Evolutionary conservation across 2,329 filamentous ascomycete species (phyloP).

Genomic region (Aspergillus texensis): DNA sequence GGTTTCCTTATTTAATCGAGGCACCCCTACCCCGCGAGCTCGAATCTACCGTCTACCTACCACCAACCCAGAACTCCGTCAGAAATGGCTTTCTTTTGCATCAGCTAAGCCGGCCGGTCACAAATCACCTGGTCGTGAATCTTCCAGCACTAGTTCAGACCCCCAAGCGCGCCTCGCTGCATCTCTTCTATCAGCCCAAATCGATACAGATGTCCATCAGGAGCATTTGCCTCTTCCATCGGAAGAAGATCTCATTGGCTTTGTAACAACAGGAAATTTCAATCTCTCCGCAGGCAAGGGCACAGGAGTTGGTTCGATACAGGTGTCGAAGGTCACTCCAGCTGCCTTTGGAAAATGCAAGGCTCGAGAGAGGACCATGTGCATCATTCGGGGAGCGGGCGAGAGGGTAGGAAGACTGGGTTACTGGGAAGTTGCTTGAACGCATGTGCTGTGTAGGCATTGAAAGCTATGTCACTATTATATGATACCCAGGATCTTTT

Average conservation of each 20-base stretch:
- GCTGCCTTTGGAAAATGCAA: slow-evolving; percentile 5
- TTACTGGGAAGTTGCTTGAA: slow-evolving; percentile 69
- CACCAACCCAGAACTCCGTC: slow-evolving; percentile 56
- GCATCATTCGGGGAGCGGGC: slow-evolving; percentile 81
- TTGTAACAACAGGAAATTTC: slow-evolving; percentile 84
- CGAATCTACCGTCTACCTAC: slow-evolving; percentile 85
- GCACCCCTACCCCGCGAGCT: slow-evolving; percentile 70
- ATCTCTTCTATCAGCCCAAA: slow-evolving; percentile 43
- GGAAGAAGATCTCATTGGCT: slow-evolving; percentile 79
- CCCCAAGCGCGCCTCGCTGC: slow-evolving; percentile 32
- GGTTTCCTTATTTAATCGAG: slow-evolving; percentile 69
- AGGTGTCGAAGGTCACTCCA: slow-evolving; percentile 57
- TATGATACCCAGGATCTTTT: slow-evolving; percentile 6
- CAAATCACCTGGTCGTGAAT: neutral
- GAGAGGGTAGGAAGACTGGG: slow-evolving; percentile 78
- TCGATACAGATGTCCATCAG: slow-evolving; percentile 41
- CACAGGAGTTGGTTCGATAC: slow-evolving; percentile 73
- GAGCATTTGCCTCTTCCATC: slow-evolving; percentile 63
- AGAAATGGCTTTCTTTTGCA: slow-evolving; percentile 70
- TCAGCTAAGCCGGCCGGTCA: slow-evolving; percentile 27
- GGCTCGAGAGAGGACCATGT: slow-evolving; percentile 45
- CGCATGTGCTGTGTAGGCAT: neutral
- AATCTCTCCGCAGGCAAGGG: slow-evolving; percentile 76
- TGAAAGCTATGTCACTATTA: neutral
- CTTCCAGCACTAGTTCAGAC: slow-evolving; percentile 17